Evolutionary conservation across 2,329 filamentous ascomycete species (phyloP).

Genomic region (Raffaelea ambrosiae): DNA sequence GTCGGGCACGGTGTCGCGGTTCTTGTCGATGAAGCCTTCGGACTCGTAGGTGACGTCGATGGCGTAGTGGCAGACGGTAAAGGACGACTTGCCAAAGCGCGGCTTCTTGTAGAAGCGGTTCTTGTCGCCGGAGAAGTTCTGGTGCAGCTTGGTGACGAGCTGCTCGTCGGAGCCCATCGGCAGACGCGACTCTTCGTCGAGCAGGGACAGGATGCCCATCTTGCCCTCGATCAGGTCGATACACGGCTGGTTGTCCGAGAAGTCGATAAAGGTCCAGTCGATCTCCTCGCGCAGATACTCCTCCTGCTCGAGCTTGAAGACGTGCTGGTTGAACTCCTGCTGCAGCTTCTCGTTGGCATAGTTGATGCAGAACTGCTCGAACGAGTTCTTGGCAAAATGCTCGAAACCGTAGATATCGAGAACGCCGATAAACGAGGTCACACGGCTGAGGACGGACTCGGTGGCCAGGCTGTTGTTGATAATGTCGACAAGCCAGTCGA

Average conservation of each 20-base stretch:
- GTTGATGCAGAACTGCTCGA: conserved; percentile 99
- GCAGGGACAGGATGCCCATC: conserved; percentile 79
- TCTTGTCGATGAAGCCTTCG: conserved; percentile 99
- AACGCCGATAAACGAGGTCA: conserved; percentile 90
- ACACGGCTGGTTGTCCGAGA: conserved; percentile 97
- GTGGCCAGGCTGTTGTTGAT: conserved; percentile 89
- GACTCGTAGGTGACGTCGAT: conserved; percentile 98
- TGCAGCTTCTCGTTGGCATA: conserved; percentile 99
- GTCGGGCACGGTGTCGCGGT: conserved; percentile 95
- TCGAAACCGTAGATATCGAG: conserved; percentile 99
- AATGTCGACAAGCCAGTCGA: conserved; percentile 98
- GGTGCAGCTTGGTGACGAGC: conserved; percentile 92
- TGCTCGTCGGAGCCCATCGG: conserved; percentile 97
- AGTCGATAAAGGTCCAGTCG: conserved; percentile 99
- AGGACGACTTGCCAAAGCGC: conserved; percentile 91
- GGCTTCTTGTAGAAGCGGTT: conserved; percentile 98
- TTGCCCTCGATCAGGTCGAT: conserved; percentile 98
- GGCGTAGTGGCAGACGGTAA: conserved; percentile 97
- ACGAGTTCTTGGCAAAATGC: conserved; percentile 98
- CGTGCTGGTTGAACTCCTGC: conserved; percentile 98
- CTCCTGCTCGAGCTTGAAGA: conserved; percentile 98
- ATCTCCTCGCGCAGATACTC: conserved; percentile 95
- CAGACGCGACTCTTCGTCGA: conserved; percentile 92
- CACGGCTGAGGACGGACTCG: conserved; percentile 73
- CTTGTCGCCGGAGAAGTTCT: conserved; percentile 85